Base-by-base conservation (phyloP, 768 basidiomycete species). In the Mycena rebaudengoi region DNA sequence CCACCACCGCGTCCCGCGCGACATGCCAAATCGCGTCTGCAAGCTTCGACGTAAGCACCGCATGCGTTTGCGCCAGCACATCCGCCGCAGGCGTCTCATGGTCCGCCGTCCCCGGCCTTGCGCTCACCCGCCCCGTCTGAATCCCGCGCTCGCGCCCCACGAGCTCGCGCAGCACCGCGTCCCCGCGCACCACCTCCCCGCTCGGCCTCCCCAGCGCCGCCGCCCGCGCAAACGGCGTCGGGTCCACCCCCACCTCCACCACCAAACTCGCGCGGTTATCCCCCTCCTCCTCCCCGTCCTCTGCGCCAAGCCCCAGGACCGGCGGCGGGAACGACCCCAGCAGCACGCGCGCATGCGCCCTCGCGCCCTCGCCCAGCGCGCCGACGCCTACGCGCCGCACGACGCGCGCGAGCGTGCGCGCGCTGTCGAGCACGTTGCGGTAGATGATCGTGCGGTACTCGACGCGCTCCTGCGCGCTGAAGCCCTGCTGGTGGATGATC, bases 401-500 rank as follows among this genome's bases (percentile, higher is more conserved):
- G 5, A 88, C 91, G 58, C 86, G 79, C 41, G 91, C 82, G 65
- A 92, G 80, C 11, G 86, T 86, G 64, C 90, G 88, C 0, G 89
- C 91, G 12, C 87, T 88, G 65, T 92, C 91, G 60, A 91, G 77
- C 16, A 91, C 82, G 74, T 92, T 86, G 49, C 83, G 81, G 73
- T 86, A 89, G 67, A 92, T 88, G 20, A 85, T 86, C 5, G 83
- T 79, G 39, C 88, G 82, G 79, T 85, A 91, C 3, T 82, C 78
- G 63, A 86, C 76, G 28, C 89, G 83, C 71, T 92, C 91, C 4
- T 88, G 85, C 28, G 74, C 71, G 2, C 83, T 83, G 76, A 88
- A 92, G 13, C 91, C 91, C 65, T 86, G 85, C 73, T 91, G 89
- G 73, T 91, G 88, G 33, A 92, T 91, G 60, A 92, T 90, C 80